Percentiles rank a stretch among this genome's conserved stretches.
These are phyloP conservation scores for Ogataea allantospora DNA, from an alignment of 805 yeast species.

Conservation along the genomic window DNA sequence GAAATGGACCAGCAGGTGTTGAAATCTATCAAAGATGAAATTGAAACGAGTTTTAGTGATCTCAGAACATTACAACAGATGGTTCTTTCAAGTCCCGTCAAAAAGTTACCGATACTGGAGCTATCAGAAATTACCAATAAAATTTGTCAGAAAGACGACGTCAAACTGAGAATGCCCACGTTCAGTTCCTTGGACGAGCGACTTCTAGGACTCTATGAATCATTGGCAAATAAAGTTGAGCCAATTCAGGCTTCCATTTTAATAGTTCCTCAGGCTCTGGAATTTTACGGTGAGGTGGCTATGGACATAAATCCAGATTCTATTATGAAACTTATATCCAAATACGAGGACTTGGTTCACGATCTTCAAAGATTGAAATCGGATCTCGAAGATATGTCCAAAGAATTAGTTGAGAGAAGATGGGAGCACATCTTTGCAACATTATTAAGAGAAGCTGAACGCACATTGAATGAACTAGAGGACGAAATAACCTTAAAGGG, in stretches of 20 bases:
- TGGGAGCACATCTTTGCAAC: conserved; percentile 56
- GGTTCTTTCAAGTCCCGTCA: conserved; percentile 40
- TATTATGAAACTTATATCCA: conserved; percentile 33
- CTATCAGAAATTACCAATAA: conserved; percentile 12
- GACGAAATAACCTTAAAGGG: conserved; percentile 6
- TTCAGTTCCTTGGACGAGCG: conserved; percentile 38
- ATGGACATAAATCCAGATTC: conserved; percentile 32
- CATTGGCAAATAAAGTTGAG: conserved; percentile 40
- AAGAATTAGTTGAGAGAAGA: conserved; percentile 48
- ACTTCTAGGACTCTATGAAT: conserved; percentile 41
- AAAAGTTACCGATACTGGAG: conserved; percentile 27
- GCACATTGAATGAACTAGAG: conserved; percentile 28
- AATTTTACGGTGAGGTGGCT: conserved; percentile 38
- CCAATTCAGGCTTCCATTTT: conserved; percentile 54
- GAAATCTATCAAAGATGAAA: conserved; percentile 40
- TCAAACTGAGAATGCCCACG: conserved; percentile 37
- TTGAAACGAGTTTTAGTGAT: conserved; percentile 36
- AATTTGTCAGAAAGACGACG: conserved; percentile 8
- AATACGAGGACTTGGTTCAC: conserved; percentile 39
- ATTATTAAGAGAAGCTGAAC: conserved; percentile 42
- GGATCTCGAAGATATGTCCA: conserved; percentile 42
- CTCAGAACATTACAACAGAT: conserved; percentile 39
- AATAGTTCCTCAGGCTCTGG: conserved; percentile 51
- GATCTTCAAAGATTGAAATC: conserved; percentile 42
- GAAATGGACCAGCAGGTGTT: conserved; percentile 43